phyloP scores from a whole-genome alignment of 495 filamentous ascomycete species.

The Niebla homalea region DNA sequence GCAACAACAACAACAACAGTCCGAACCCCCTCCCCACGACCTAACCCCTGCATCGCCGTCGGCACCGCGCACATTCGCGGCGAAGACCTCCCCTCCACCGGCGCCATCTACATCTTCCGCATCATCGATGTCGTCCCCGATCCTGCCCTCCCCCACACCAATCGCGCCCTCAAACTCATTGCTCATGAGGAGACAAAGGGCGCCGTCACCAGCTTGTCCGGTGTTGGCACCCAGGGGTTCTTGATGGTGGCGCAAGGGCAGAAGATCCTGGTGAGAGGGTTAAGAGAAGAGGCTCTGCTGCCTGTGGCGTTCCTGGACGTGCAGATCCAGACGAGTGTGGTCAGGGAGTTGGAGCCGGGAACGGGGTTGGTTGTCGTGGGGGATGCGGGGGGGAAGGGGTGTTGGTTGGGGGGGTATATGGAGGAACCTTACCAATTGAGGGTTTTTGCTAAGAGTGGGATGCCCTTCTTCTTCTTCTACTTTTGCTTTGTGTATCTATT shows the following conservation, averaged over 20 bases:
- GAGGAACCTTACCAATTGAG: slow-evolving; percentile 16
- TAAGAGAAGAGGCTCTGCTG: slow-evolving; percentile 81
- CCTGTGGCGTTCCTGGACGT: slow-evolving; percentile 98
- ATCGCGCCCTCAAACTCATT: slow-evolving; percentile 69
- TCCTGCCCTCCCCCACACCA: slow-evolving; percentile 70
- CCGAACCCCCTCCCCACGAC: slow-evolving; percentile 66
- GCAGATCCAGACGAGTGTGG: slow-evolving; percentile 75
- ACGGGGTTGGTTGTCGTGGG: slow-evolving; percentile 75
- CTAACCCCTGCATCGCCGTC: slow-evolving; percentile 65
- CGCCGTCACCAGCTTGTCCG: slow-evolving; percentile 77
- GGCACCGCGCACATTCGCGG: slow-evolving; percentile 74
- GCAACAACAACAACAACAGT: too few species aligned
- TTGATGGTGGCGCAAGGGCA: slow-evolving; percentile 87
- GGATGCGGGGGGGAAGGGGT: slow-evolving; percentile 70
- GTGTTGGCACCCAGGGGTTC: slow-evolving; percentile 84
- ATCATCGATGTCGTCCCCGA: slow-evolving; percentile 83
- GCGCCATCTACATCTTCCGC: slow-evolving; percentile 84
- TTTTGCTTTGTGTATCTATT: not conserved
- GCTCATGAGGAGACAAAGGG: slow-evolving; percentile 85
- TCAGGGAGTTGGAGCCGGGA: slow-evolving; percentile 58
- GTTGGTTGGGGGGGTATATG: slow-evolving; percentile 90
- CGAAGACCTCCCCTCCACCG: slow-evolving; percentile 74
- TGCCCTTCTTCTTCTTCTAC: not conserved
- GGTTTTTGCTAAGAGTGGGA: not conserved
- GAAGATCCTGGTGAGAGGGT: slow-evolving; percentile 88